These are phyloP conservation scores for Sordaria brevicollis DNA, from an alignment of 495 filamentous ascomycete genomes.

Conservation along the genomic window DNA sequence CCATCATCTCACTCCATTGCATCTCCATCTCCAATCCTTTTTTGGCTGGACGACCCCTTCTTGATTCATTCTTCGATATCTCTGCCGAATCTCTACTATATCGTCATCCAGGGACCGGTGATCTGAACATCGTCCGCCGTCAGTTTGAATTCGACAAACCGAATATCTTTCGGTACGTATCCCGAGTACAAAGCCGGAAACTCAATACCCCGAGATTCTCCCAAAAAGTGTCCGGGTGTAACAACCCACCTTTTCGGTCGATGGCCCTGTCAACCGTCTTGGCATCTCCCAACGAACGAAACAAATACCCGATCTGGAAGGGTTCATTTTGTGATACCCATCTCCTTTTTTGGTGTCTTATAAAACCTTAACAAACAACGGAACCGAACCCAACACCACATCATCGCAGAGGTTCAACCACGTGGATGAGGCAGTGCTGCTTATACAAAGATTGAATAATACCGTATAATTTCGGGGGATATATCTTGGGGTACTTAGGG, in stretches of 20 bases:
- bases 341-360: not conserved
- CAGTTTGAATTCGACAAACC: not conserved
- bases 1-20: not conserved
- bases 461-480: too few species aligned
- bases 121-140: not conserved
- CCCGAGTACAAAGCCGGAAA: not conserved
- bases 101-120: not conserved
- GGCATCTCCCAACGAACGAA: not conserved
- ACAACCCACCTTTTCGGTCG: not conserved
- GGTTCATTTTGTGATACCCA: not conserved
- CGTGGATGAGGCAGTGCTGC: not conserved
- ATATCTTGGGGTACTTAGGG: too few species aligned
- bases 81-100: not conserved
- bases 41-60: not conserved
- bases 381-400: not conserved
- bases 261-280: not conserved
- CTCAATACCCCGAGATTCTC: not conserved
- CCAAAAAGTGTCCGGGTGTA: not conserved
- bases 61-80: not conserved
- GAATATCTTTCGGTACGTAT: too few species aligned
- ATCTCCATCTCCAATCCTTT: not conserved
- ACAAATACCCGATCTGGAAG: not conserved
- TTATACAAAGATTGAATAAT: too few species aligned
- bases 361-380: not conserved
- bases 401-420: not conserved